Percentiles rank a stretch among this genome's conserved stretches.
These are phyloP conservation scores for Ephemerocybe angulata DNA, from an alignment of 768 basidiomycete genomes.

Conservation along the genomic window DNA sequence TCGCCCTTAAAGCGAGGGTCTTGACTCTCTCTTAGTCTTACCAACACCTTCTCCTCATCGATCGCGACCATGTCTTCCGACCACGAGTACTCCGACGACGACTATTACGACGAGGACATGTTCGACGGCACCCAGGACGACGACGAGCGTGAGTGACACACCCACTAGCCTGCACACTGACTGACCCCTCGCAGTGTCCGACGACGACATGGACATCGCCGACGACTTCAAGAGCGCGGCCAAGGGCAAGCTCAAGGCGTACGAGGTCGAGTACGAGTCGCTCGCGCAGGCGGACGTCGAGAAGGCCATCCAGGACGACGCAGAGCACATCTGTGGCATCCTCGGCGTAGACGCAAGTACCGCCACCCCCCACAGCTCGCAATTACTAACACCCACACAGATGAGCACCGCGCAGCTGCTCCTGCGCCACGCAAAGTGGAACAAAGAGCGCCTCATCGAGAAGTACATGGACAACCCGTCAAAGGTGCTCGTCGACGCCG, in stretches of 20 bases:
- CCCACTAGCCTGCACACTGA: neutral
- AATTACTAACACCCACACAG: constrained; percentile 34
- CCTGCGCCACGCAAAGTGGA: constrained; percentile 85
- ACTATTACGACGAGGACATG: constrained; percentile 72
- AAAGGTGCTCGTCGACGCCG: constrained; percentile 70
- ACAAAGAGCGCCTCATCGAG: constrained; percentile 93
- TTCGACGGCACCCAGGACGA: constrained; percentile 63
- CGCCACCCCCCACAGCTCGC: constrained; percentile 3
- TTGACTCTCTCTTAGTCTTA: neutral
- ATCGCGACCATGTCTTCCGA: constrained; percentile 51
- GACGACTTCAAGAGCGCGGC: constrained; percentile 59
- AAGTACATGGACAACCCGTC: constrained; percentile 93
- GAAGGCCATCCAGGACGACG: constrained; percentile 69
- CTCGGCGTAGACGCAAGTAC: constrained; percentile 83
- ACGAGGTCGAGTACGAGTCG: constrained; percentile 82
- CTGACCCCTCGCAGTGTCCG: constrained; percentile 13
- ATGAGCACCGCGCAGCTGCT: constrained; percentile 67
- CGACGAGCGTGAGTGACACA: constrained; percentile 29
- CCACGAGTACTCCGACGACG: constrained; percentile 69
- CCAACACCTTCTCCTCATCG: constrained; percentile 21
- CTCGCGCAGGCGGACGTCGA: constrained; percentile 72
- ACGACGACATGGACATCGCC: constrained; percentile 57
- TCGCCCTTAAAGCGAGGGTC: too few relatives aligned
- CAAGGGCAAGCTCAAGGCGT: constrained; percentile 61
- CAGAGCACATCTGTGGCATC: constrained; percentile 82